phyloP scores from a whole-genome alignment of 495 filamentous ascomycete species.

The Staphylotrichum tortipilum region DNA sequence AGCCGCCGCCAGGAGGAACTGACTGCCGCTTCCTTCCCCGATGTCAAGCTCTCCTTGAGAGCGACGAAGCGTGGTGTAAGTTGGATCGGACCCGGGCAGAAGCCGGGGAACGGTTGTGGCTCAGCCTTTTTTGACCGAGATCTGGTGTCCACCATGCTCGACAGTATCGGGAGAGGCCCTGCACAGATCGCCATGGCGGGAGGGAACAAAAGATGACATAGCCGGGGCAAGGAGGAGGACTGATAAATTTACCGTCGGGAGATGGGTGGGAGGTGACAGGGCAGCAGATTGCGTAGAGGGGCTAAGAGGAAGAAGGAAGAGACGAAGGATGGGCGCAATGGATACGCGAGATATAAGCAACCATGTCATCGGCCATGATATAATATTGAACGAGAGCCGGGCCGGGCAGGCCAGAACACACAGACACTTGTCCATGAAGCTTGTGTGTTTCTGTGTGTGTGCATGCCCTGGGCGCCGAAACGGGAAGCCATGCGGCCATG shows the following conservation, averaged over 20 bases:
- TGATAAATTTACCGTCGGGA: not conserved
- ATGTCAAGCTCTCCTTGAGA: constrained; percentile 55
- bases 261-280: too few species aligned
- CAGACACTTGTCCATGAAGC: not conserved
- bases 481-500: not conserved
- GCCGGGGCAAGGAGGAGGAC: not conserved
- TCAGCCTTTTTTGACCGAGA: constrained; percentile 6
- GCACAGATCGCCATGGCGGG: constrained; percentile 14
- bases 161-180: constrained; percentile 9
- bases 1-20: constrained; percentile 59
- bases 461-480: too few species aligned
- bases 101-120: constrained; percentile 11
- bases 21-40: constrained; percentile 44
- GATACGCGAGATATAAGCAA: constrained; percentile 10
- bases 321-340: not conserved
- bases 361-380: not conserved
- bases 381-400: not conserved
- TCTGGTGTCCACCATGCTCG: not conserved
- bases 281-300: not conserved
- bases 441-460: too few species aligned
- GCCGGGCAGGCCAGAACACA: too few species aligned
- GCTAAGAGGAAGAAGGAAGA: not conserved
- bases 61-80: constrained; percentile 61
- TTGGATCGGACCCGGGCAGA: constrained; percentile 36
- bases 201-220: constrained; percentile 3